Percentiles rank a stretch among this genome's conserved stretches.
Conservation (phyloP, 169 alveolate genomes). For the Plasmodium adleri region DNA sequence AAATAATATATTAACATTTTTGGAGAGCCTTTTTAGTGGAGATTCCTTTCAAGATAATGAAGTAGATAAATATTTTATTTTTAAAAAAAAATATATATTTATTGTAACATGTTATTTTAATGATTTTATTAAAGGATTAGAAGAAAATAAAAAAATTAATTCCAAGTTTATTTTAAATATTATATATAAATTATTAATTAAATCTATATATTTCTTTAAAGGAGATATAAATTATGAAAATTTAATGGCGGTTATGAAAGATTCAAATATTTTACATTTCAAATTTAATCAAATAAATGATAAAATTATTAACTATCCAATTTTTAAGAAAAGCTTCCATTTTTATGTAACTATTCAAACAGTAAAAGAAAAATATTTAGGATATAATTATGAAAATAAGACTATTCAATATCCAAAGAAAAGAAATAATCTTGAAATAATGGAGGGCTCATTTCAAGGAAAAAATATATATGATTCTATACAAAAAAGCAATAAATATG, state of each 20-base stretch:
- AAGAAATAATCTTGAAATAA: constrained; percentile 37
- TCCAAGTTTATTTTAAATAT: constrained; percentile 51
- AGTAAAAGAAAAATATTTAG: constrained; percentile 32
- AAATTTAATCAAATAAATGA: constrained; percentile 19
- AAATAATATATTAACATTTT: constrained; percentile 62
- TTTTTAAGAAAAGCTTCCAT: constrained; percentile 42
- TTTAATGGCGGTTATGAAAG: constrained; percentile 59
- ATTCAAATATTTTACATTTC: constrained; percentile 16
- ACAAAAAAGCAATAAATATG: constrained; percentile 42
- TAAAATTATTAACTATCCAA: constrained; percentile 14
- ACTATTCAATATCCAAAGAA: constrained; percentile 33
- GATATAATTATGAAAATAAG: constrained; percentile 49
- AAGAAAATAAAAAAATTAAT: constrained; percentile 47
- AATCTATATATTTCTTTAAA: constrained; percentile 71
- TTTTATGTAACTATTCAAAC: constrained; percentile 24
- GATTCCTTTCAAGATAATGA: constrained; percentile 58
- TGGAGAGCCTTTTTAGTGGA: constrained; percentile 69
- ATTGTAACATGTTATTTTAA: constrained; percentile 47
- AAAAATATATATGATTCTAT: constrained; percentile 52
- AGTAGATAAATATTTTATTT: constrained; percentile 72
- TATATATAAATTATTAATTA: constrained; percentile 47
- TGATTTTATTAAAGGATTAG: constrained; percentile 60
- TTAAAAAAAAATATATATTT: constrained; percentile 56
- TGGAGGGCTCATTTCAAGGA: constrained; percentile 69
- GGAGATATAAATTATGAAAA: constrained; percentile 58